Percentiles rank a stretch among this genome's conserved stretches.
phyloP scores from a whole-genome alignment of 202 grass and related monocot genomes.

The Brachypodium distachyon region DNA sequence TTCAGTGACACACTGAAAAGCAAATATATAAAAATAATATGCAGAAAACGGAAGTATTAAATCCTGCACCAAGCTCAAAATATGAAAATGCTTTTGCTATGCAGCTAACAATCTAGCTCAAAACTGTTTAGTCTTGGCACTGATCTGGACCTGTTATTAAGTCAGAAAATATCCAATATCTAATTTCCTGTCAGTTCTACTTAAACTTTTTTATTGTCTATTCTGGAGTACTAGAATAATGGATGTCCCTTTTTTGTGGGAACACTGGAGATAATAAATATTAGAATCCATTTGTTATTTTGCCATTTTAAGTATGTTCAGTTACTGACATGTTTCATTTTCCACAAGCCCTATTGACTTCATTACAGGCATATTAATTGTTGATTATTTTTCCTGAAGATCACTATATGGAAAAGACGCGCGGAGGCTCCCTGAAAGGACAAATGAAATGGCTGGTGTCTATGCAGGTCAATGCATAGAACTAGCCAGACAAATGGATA shows the following conservation, averaged over 20 bases:
- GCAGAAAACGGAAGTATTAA: background rate
- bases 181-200: background rate
- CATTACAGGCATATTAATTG: background rate
- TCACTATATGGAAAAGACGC: conserved; percentile 61
- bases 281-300: background rate
- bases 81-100: background rate
- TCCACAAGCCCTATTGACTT: background rate
- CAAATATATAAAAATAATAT: background rate
- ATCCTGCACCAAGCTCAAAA: background rate
- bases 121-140: background rate
- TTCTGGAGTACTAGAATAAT: background rate
- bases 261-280: background rate
- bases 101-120: background rate
- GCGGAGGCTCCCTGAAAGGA: conserved; percentile 69
- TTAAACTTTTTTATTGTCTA: background rate
- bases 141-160: background rate
- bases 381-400: conserved; percentile 21
- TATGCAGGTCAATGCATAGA: conserved; percentile 69
- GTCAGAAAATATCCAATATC: background rate
- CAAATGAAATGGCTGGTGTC: conserved; percentile 71
- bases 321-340: background rate
- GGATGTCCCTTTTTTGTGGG: background rate
- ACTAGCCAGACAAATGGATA: conserved; percentile 62
- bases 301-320: background rate
- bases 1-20: background rate